Evolutionary conservation across 176 grass and related monocot species (phyloP), one percentile per base, ranked within the genome.

Genomic region (Phoenix dactylifera): DNA sequence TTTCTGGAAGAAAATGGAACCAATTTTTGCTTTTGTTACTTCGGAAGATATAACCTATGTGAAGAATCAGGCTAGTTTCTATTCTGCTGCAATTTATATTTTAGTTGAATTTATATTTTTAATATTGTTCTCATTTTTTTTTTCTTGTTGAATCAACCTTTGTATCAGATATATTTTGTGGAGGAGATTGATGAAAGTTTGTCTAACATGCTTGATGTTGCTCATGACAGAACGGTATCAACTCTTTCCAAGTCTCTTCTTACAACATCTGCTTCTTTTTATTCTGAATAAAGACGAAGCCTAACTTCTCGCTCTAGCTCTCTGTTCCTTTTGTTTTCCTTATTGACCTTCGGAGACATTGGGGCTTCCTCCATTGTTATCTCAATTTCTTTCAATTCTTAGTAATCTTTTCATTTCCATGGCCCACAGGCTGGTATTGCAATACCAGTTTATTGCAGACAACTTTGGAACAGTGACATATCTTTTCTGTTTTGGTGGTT

Each of bases 1-100:
- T 62, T 95, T 95, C 66, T 95, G 90, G 90, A 89, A 89, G 73
- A 89, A 83, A 72, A 89, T 95, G 90, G 90, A 95, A 78, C 76
- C 82, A 19, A 67, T 78, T 70, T 82, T 95, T 68, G 76, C 79
- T 70, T 80, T 74, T 58, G 54, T 74, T 67, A 76, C 66, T 68
- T 70, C 57, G 22, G 63, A 86, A 59, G 83, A 89, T 74, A 55
- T 81, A 25, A 60, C 76, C 65, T 95, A 81, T 64, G 75, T 89
- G 65, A 80, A 80, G 75, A 65, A 86, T 58, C 85, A 95, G 90
- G 90, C 74, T 65, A 57, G 76, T 69, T 28, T 55, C 15, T 55
- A 66, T 77, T 48, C 51, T 67, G 39, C 48, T 35, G 35, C 35
- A 44, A 44, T 44, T 44, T 44, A 6, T 44, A 14, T 44, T 44